These are phyloP conservation scores for Lepraria neglecta DNA, from an alignment of 495 filamentous ascomycete genomes.

Conservation along the genomic window DNA sequence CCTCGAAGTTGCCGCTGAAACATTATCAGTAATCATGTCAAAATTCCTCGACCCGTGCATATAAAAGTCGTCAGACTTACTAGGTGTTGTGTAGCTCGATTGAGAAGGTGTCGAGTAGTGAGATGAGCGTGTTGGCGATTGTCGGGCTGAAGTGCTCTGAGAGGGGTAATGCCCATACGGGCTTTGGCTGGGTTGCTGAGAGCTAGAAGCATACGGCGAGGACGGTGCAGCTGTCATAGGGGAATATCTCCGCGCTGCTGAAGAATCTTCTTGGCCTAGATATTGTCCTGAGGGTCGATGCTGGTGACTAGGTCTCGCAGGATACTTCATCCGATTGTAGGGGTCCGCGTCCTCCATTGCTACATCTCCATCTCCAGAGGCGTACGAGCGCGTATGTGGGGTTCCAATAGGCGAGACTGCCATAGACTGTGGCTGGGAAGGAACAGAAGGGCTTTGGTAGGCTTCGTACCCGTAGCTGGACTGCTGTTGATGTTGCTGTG, in stretches of 20 bases:
- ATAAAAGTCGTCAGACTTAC: slow-evolving; percentile 35
- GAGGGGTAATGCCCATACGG: slow-evolving; percentile 43
- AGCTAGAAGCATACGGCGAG: slow-evolving; percentile 50
- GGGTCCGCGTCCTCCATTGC: slow-evolving; percentile 89
- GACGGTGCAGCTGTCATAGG: slow-evolving; percentile 79
- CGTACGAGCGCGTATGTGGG: slow-evolving; percentile 61
- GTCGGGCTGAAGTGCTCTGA: slow-evolving; percentile 33
- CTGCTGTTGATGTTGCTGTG: slow-evolving; percentile 44
- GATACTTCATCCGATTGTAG: slow-evolving; percentile 75
- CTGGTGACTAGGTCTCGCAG: slow-evolving; percentile 59
- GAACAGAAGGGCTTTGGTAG: slow-evolving; percentile 54
- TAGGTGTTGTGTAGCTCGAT: slow-evolving; percentile 56
- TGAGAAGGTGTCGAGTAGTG: slow-evolving; percentile 55
- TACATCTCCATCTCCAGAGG: slow-evolving; percentile 68
- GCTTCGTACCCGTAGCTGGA: slow-evolving; percentile 68
- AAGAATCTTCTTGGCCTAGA: slow-evolving; percentile 65
- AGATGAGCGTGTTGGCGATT: slow-evolving; percentile 31
- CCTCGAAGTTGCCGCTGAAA: slow-evolving; percentile 46
- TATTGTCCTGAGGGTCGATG: slow-evolving; percentile 58
- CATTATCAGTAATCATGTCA: slow-evolving; percentile 6
- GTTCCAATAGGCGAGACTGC: slow-evolving; percentile 59
- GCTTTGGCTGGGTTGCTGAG: slow-evolving; percentile 48
- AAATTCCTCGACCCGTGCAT: slow-evolving; percentile 15
- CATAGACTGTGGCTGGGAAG: slow-evolving; percentile 51
- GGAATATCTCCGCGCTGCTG: slow-evolving; percentile 85